Evolutionary conservation across 208 protist species (phyloP).

Genomic region (Trypanosomatidae sp.): DNA sequence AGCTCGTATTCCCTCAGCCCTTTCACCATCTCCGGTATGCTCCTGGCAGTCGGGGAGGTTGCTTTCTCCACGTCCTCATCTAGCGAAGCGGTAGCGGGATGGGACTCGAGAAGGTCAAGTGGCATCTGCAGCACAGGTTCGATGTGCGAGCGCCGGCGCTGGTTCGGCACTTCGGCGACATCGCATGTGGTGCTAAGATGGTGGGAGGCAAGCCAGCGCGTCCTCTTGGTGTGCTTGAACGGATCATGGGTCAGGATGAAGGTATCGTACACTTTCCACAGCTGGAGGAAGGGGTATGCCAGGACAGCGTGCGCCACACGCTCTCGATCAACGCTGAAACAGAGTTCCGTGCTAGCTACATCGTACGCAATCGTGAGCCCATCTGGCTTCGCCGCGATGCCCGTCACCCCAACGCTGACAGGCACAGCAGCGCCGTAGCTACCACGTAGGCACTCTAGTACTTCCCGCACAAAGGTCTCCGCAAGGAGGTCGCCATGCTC

Average conservation of each 20-base stretch:
- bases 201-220: conserved; percentile 4
- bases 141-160: conserved; percentile 3
- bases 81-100: not conserved
- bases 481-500: conserved; percentile 4
- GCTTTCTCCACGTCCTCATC: not conserved
- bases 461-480: conserved; percentile 24
- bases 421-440: not conserved
- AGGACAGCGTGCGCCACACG: conserved; percentile 16
- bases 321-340: conserved; percentile 2
- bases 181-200: conserved; percentile 8
- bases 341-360: conserved; percentile 2
- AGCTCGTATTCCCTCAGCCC: not conserved
- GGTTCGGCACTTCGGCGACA: not conserved
- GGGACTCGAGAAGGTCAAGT: not conserved
- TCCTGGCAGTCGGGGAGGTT: not conserved
- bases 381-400: not conserved
- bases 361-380: conserved; percentile 14
- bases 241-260: conserved; percentile 8
- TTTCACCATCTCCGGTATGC: not conserved
- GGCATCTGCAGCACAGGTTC: not conserved
- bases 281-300: conserved; percentile 25
- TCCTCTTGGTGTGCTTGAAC: conserved; percentile 2
- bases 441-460: conserved; percentile 17
- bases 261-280: conserved; percentile 35
- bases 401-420: conserved; percentile 5